Evolutionary conservation across 345 rosid genomes (phyloP).

Genomic region (Eucalyptus globulus): DNA sequence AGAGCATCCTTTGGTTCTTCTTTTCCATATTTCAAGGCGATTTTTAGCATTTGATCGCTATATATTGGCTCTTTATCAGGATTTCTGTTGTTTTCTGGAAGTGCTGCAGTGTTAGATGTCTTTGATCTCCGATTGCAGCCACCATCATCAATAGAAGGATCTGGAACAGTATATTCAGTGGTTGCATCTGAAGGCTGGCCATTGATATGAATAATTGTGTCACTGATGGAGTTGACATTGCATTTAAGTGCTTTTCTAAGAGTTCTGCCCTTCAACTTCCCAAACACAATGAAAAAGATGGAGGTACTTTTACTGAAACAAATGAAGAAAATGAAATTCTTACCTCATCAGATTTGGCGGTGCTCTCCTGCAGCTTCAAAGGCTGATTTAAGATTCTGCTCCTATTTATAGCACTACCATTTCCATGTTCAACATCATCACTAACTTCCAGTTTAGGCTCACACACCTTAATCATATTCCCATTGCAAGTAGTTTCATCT

Average conservation of each 20-base stretch:
- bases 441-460: constrained; percentile 1
- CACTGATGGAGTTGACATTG: background rate
- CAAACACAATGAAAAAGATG: background rate
- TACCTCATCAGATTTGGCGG: constrained; percentile 6
- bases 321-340: background rate
- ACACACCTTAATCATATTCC: background rate
- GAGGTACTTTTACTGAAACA: background rate
- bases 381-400: constrained; percentile 11
- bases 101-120: background rate
- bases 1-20: constrained; percentile 4
- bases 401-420: background rate
- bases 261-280: background rate
- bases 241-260: background rate
- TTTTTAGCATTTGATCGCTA: constrained; percentile 5
- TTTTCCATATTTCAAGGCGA: background rate
- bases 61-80: constrained; percentile 6
- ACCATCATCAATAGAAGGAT: background rate
- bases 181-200: constrained; percentile 11
- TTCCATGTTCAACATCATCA: background rate
- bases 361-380: background rate
- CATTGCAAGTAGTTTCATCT: constrained; percentile 1
- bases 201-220: background rate
- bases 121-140: background rate
- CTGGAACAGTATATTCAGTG: background rate
- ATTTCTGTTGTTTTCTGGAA: background rate